Evolutionary conservation across 2,329 filamentous ascomycete species (phyloP).

Genomic region (Colletotrichum navitas): DNA sequence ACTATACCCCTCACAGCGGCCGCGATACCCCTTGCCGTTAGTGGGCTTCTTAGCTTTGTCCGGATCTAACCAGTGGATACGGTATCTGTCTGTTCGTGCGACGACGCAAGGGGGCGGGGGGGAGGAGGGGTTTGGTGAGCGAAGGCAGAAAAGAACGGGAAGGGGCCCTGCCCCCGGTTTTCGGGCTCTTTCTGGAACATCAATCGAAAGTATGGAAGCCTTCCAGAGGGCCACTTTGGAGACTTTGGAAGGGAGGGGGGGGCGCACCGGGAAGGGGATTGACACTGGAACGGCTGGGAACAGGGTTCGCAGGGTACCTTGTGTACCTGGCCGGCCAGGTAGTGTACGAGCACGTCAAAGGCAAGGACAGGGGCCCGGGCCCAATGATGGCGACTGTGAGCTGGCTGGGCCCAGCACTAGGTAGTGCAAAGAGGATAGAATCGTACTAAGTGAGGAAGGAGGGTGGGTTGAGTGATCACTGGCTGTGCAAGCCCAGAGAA

Average conservation of each 20-base stretch:
- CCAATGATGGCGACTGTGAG: neutral
- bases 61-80: too few relatives aligned
- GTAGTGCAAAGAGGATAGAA: neutral
- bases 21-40: too few relatives aligned
- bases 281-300: slow-evolving; percentile 37
- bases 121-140: neutral
- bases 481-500: neutral
- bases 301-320: slow-evolving; percentile 39
- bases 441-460: too few relatives aligned
- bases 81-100: slow-evolving; percentile 19
- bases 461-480: neutral
- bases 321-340: neutral
- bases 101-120: neutral
- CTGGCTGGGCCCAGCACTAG: neutral
- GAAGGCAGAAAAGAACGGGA: neutral
- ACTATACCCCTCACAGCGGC: too few relatives aligned
- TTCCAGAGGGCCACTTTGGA: slow-evolving; percentile 24
- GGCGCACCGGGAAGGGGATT: neutral
- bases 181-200: slow-evolving; percentile 43
- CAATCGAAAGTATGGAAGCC: slow-evolving; percentile 41
- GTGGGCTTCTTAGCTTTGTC: too few relatives aligned
- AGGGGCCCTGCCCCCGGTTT: slow-evolving; percentile 31
- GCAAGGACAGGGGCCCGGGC: slow-evolving; percentile 1
- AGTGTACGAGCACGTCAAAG: slow-evolving; percentile 23
- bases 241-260: neutral